Evolutionary conservation across 495 filamentous ascomycete species (phyloP).

Genomic region (Penicillium roqueforti): DNA sequence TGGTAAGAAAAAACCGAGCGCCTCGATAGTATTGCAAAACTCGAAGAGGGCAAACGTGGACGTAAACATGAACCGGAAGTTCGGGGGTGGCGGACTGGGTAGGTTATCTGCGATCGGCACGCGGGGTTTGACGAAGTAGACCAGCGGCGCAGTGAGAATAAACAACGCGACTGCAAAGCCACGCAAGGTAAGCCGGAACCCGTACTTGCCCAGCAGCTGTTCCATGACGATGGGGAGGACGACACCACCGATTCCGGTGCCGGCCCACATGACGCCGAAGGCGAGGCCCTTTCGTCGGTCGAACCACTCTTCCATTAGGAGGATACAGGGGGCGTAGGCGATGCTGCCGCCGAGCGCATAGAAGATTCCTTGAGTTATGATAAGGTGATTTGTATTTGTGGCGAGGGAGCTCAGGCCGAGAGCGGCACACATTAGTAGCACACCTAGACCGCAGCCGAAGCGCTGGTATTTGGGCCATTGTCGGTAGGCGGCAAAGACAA

Average conservation of each 20-base stretch:
- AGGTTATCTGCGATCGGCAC: not conserved
- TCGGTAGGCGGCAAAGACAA: conserved; percentile 5
- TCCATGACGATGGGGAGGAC: conserved; percentile 47
- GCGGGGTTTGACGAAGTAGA: conserved; percentile 45
- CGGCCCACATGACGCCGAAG: conserved; percentile 24
- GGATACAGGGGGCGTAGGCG: conserved; percentile 14
- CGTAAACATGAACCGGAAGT: conserved; percentile 41
- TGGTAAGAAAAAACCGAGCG: conserved; percentile 58
- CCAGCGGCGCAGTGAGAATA: conserved; percentile 44
- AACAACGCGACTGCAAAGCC: conserved; percentile 44
- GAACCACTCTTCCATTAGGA: conserved; percentile 19
- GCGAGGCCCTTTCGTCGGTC: conserved; percentile 12
- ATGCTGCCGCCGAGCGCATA: conserved; percentile 15
- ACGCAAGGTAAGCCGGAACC: conserved; percentile 47
- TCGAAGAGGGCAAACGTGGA: conserved; percentile 48
- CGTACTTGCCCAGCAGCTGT: conserved; percentile 43
- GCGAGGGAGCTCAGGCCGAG: conserved; percentile 14
- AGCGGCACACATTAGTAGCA: conserved; percentile 15
- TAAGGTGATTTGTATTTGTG: conserved; percentile 15
- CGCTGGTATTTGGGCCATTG: conserved; percentile 4
- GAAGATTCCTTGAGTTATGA: conserved; percentile 15
- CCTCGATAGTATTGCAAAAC: conserved; percentile 50
- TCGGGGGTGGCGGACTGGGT: conserved; percentile 6
- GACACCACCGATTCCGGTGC: conserved; percentile 37
- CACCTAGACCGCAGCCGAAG: conserved; percentile 5